Evolutionary conservation across 1,284 basidiomycete genomes (phyloP), one percentile per base, ranked within the genome.

Genomic region (Anthracocystis walkeri): DNA sequence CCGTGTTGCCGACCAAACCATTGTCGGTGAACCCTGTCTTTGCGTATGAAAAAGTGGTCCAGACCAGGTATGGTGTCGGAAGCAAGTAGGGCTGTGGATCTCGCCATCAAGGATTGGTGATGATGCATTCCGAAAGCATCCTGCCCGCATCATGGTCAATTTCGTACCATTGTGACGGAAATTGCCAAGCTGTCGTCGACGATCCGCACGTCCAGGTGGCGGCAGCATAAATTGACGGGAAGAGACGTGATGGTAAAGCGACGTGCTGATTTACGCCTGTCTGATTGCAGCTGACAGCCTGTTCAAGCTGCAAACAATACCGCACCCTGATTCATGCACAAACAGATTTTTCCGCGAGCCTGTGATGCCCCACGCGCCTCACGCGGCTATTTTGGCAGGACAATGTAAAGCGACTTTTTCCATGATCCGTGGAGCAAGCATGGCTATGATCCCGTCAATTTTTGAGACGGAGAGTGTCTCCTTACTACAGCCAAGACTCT

Each of bases 401-500:
- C 29, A 31, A 48, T 11, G 20, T 8, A 10, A 31, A 29, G 12
- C 20, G 44, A 6, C 12, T 46, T 46, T 46, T 46, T 46, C 27
- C 14, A 16, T 38, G 23, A 27, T 27, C 44, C 16, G 6, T 46
- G 44, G 12, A 12, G 35, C 35, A 38, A 16, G 14, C 6, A 38
- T 16, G 12, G 11, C 12, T 8, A 14, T 14, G 12, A 38, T 38
- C 14, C 16, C 44, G 8, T 4, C 1, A 4, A 2, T 27, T n/a
- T 2, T 20, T 31, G 8, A 20, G 29, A 12, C 16, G n/a, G n/a
- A 7, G n/a, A 18, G 29, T 49, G 48, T 49, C 48, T 31, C 48
- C 48, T 49, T 31, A 49, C 48, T 46, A 18, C 14, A n/a, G 27
- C 46, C 46, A 48, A 31, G 12, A 25, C 18, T 49, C 20, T 48